These are phyloP conservation scores for Lactifluus piperatus DNA, from an alignment of 768 basidiomycete genomes.

Conservation along the genomic window DNA sequence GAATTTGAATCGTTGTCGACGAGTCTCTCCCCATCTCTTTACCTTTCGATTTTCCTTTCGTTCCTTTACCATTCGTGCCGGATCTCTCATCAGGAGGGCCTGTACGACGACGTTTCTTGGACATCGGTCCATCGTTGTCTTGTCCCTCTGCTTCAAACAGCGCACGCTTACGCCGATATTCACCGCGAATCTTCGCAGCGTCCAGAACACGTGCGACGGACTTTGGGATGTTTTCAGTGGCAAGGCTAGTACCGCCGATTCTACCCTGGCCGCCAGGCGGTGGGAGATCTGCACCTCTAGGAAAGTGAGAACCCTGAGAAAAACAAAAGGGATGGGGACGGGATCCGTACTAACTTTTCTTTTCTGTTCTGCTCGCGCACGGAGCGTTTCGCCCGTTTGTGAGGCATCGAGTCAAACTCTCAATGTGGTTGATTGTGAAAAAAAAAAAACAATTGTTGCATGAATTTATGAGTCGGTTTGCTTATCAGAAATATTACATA, in stretches of 20 bases:
- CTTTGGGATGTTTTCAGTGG: constrained; percentile 60
- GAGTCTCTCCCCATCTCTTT: background rate
- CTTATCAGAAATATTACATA: constrained; percentile 2
- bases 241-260: constrained; percentile 5
- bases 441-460: background rate
- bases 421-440: background rate
- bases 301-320: background rate
- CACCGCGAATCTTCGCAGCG: constrained; percentile 47
- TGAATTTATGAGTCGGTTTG: background rate
- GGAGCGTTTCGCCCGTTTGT: constrained; percentile 30
- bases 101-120: constrained; percentile 27
- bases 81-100: constrained; percentile 18
- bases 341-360: constrained; percentile 23
- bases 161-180: constrained; percentile 32
- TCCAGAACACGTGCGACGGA: constrained; percentile 56
- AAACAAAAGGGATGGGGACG: background rate
- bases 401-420: constrained; percentile 26
- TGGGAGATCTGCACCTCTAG: constrained; percentile 24
- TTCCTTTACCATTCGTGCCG: background rate
- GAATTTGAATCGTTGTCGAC: constrained; percentile 33
- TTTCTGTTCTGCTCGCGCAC: constrained; percentile 24
- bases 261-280: background rate
- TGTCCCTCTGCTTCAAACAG: constrained; percentile 31
- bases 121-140: constrained; percentile 1
- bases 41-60: background rate